phyloP scores from a whole-genome alignment of 306 rosid genomes.

The Gleditsia sinensis region DNA sequence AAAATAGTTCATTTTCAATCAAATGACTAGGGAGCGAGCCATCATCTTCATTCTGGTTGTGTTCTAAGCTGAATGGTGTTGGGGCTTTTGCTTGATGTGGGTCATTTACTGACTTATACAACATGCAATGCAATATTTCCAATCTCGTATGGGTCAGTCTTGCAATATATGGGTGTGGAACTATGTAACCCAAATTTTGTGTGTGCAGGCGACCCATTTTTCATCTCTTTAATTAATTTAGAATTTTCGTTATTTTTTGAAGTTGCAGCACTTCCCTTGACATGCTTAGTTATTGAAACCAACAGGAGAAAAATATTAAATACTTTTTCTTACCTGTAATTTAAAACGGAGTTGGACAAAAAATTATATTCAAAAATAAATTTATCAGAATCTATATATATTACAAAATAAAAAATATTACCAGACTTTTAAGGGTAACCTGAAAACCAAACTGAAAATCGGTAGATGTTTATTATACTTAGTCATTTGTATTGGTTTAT shows the following conservation, averaged over 20 bases:
- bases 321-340: too few relatives aligned
- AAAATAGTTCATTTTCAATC: slow-evolving; percentile 36
- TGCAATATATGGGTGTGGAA: slow-evolving; percentile 23
- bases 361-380: background rate
- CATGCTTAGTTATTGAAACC: background rate
- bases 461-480: too few relatives aligned
- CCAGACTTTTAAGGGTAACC: too few relatives aligned
- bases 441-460: too few relatives aligned
- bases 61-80: background rate
- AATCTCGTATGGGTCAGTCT: slow-evolving; percentile 11
- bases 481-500: too few relatives aligned
- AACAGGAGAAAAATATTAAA: too few relatives aligned
- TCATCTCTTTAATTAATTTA: background rate
- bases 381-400: background rate
- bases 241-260: background rate
- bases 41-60: background rate
- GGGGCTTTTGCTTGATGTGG: background rate
- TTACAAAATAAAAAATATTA: background rate
- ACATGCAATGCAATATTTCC: slow-evolving; percentile 16
- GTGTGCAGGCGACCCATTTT: slow-evolving; percentile 27
- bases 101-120: background rate
- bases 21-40: slow-evolving; percentile 7
- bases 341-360: too few relatives aligned
- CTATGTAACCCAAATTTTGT: slow-evolving; percentile 46
- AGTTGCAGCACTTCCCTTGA: background rate